These are phyloP conservation scores for Pholiota microspora DNA, from an alignment of 768 basidiomycete species.

Conservation along the genomic window DNA sequence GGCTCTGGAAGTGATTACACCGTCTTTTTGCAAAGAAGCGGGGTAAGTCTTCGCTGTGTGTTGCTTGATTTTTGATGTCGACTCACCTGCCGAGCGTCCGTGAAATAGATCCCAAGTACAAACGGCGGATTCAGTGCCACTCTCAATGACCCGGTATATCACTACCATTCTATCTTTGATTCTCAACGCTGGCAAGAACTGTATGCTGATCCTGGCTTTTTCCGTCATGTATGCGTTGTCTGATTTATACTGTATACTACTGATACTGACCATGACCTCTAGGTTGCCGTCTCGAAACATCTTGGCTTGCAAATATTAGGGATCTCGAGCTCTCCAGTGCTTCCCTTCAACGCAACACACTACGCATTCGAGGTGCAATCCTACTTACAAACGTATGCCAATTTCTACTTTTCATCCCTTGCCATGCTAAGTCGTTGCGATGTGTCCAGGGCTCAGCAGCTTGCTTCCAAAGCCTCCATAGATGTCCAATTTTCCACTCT, in stretches of 20 bases:
- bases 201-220: constrained; percentile 72
- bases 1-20: constrained; percentile 90
- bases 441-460: constrained; percentile 44
- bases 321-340: constrained; percentile 53
- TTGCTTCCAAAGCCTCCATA: constrained; percentile 24
- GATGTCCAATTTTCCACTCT: constrained; percentile 37
- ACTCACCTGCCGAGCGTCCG: background rate
- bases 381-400: constrained; percentile 57
- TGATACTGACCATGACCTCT: constrained; percentile 18
- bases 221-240: constrained; percentile 47
- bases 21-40: constrained; percentile 76
- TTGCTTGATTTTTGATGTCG: background rate
- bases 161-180: constrained; percentile 76
- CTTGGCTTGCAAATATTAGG: constrained; percentile 62
- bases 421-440: background rate
- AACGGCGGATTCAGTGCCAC: constrained; percentile 39
- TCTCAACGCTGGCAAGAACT: constrained; percentile 65
- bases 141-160: constrained; percentile 59
- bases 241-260: too few species aligned
- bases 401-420: constrained; percentile 20
- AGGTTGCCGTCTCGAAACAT: constrained; percentile 66
- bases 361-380: constrained; percentile 59
- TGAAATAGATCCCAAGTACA: constrained; percentile 35
- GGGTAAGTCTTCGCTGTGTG: constrained; percentile 24
- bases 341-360: constrained; percentile 75